Evolutionary conservation across 257 asterid species (phyloP).

Genomic region (Solanum medicagineum): DNA sequence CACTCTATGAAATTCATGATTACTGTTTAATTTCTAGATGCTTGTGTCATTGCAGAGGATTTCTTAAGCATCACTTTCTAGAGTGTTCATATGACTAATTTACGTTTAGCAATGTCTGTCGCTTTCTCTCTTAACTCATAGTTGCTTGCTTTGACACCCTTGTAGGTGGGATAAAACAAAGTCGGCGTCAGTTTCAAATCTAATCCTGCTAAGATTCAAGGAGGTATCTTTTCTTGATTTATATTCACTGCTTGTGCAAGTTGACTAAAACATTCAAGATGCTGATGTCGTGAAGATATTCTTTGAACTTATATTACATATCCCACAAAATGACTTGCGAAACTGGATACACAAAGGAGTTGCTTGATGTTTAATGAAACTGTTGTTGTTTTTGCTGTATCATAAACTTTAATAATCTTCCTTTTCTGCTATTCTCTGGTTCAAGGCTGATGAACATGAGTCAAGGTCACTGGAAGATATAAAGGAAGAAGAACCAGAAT

Average conservation of each 20-base stretch:
- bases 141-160: neutral
- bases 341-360: neutral
- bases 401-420: neutral
- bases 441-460: constrained; percentile 91
- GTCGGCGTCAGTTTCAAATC: constrained; percentile 77
- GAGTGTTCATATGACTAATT: neutral
- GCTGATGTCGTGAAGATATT: neutral
- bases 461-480: constrained; percentile 61
- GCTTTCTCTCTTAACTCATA: neutral
- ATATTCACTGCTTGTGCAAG: neutral
- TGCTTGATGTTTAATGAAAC: neutral
- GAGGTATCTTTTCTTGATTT: constrained; percentile 42
- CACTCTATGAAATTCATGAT: neutral
- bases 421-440: neutral
- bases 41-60: neutral
- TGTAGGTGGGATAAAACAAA: constrained; percentile 78
- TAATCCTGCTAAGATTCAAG: constrained; percentile 67
- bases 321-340: neutral
- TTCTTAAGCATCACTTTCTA: neutral
- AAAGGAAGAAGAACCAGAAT: constrained; percentile 62
- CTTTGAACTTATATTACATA: neutral
- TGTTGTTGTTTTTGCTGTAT: neutral
- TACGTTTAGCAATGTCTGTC: neutral
- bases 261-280: neutral
- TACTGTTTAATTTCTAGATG: neutral